phyloP scores from a whole-genome alignment of 306 rosid genomes.

The Medicago truncatula region MtrunA17r5.0-ANR NC_053048.1:21357501-21358000 shows the following conservation, averaged over 20 bases:
- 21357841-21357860: slow-evolving; percentile 79
- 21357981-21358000: slow-evolving; percentile 57
- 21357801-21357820: not conserved
- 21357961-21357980: slow-evolving; percentile 94
- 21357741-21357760: slow-evolving; percentile 16
- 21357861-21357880: slow-evolving; percentile 76
- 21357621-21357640: no score
- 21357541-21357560: no score
- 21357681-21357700: slow-evolving; percentile 2
- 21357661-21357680: no score
- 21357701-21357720: slow-evolving; percentile 31
- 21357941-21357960: slow-evolving; percentile 81
- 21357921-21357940: slow-evolving; percentile 79
- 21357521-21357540: no score
- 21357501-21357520: no score
- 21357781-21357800: not conserved
- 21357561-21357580: no score
- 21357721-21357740: not conserved
- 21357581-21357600: no score
- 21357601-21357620: no score
- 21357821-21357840: slow-evolving; percentile 78
- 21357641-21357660: no score
- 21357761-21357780: not conserved
- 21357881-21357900: slow-evolving; percentile 78
- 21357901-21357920: slow-evolving; percentile 85